These are phyloP conservation scores for Sclerotinia minor DNA, from an alignment of 2,329 filamentous ascomycete genomes.

Conservation along the genomic window DNA sequence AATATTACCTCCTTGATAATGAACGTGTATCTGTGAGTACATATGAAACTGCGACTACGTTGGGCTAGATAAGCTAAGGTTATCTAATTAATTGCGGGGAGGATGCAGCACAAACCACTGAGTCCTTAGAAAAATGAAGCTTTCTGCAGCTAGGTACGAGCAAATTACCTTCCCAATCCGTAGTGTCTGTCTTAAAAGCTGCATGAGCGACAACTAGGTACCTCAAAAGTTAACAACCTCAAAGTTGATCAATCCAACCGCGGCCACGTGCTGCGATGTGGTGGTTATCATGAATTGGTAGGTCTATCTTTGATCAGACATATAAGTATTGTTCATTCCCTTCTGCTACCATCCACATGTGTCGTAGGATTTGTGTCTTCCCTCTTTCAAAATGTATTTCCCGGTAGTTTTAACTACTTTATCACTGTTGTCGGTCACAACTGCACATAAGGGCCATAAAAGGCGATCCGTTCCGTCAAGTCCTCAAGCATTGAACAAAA, in stretches of 20 bases:
- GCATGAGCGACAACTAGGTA: neutral
- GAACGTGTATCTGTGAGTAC: neutral
- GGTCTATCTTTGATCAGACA: neutral
- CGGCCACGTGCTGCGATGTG: conserved; percentile 1
- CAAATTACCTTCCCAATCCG: conserved; percentile 16
- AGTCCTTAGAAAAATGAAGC: neutral
- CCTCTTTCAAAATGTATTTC: conserved; percentile 4
- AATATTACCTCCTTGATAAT: neutral
- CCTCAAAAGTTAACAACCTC: neutral
- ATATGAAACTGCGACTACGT: too few species aligned
- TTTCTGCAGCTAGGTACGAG: conserved; percentile 7
- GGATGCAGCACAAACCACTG: neutral
- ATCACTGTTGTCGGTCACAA: conserved; percentile 17
- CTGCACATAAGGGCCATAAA: conserved; percentile 22
- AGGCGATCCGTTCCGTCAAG: conserved; percentile 20
- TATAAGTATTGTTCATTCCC: conserved; percentile 9
- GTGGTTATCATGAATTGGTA: conserved; percentile 5
- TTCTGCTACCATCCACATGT: neutral
- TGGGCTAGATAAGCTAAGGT: neutral
- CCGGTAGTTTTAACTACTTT: neutral
- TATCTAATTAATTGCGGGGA: neutral
- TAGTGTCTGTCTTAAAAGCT: neutral
- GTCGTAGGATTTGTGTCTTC: neutral
- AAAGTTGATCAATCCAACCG: neutral
- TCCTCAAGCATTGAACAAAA: conserved; percentile 23